A percentile compares a stretch with the other conserved stretches of the same genome.
These are phyloP conservation scores for Aspergillus hiratsukae DNA, from an alignment of 2,329 filamentous ascomycete genomes.

Conservation along the genomic window DNA sequence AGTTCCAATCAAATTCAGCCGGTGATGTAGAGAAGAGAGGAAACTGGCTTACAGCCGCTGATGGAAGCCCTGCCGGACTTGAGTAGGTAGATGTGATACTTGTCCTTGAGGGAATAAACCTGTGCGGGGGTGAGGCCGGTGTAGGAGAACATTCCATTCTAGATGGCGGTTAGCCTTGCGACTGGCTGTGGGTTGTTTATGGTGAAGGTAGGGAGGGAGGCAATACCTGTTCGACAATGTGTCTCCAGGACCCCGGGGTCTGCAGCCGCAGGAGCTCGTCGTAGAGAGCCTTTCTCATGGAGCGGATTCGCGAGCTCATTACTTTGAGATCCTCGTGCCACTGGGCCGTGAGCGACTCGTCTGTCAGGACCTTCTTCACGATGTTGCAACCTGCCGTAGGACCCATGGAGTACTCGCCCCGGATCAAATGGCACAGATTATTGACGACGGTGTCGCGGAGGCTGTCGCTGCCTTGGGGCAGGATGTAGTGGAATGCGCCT, in stretches of 20 bases:
- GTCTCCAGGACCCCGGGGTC: slow-evolving; percentile 93
- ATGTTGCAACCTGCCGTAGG: slow-evolving; percentile 86
- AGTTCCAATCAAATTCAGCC: background rate
- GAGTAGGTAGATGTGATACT: slow-evolving; percentile 42
- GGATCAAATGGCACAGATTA: slow-evolving; percentile 38
- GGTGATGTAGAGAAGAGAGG: background rate
- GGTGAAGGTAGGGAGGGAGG: background rate
- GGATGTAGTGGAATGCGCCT: slow-evolving; percentile 74
- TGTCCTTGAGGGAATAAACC: slow-evolving; percentile 38
- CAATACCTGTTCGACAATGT: slow-evolving; percentile 88
- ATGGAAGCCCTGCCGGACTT: slow-evolving; percentile 38
- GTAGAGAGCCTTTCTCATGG: slow-evolving; percentile 77
- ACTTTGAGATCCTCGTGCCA: slow-evolving; percentile 86
- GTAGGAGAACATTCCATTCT: slow-evolving; percentile 87
- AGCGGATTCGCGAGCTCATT: slow-evolving; percentile 91
- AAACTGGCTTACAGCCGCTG: slow-evolving; percentile 32
- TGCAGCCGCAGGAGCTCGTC: slow-evolving; percentile 74
- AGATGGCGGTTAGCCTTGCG: background rate
- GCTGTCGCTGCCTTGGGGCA: slow-evolving; percentile 25
- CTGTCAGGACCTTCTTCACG: slow-evolving; percentile 75
- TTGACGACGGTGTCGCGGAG: slow-evolving; percentile 30
- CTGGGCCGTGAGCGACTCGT: slow-evolving; percentile 70
- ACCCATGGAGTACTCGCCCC: slow-evolving; percentile 45
- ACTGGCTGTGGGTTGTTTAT: no score
- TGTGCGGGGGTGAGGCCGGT: slow-evolving; percentile 45